These are phyloP conservation scores for Paramecium primaurelia DNA, from an alignment of 73 alveolate genomes.

Conservation along the genomic window DNA sequence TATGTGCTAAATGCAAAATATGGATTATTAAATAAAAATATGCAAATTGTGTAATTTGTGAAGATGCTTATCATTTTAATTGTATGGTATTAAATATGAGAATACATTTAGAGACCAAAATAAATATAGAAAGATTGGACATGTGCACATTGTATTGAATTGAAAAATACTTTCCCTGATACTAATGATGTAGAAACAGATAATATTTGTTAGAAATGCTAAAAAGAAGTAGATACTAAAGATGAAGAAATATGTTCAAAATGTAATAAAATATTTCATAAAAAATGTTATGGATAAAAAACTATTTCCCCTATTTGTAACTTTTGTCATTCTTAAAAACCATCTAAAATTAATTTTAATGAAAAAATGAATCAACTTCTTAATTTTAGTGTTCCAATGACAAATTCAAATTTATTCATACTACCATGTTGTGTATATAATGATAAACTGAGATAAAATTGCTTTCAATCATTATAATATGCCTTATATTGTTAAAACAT, in stretches of 20 bases:
- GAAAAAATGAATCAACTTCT: background rate
- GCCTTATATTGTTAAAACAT: constrained; percentile 75
- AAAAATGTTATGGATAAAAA: constrained; percentile 31
- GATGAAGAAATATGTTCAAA: background rate
- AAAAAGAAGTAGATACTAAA: background rate
- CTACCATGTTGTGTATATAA: constrained; percentile 10
- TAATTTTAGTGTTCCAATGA: background rate
- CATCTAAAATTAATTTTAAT: background rate
- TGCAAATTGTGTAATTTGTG: constrained; percentile 45
- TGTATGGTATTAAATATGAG: background rate
- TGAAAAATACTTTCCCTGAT: background rate
- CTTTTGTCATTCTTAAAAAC: background rate
- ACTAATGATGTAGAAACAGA: background rate
- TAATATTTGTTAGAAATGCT: background rate
- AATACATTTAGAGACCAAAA: background rate
- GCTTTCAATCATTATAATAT: constrained; percentile 68
- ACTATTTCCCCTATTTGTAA: background rate
- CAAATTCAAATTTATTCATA: background rate
- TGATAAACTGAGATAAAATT: constrained; percentile 61
- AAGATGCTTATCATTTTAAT: constrained; percentile 53
- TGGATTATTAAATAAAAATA: background rate
- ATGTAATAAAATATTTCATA: background rate
- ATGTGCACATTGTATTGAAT: background rate
- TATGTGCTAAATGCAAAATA: background rate
- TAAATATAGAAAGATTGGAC: background rate